These are phyloP conservation scores for Cercospora canescens DNA, from an alignment of 2,329 filamentous ascomycete species.

Conservation along the genomic window DNA sequence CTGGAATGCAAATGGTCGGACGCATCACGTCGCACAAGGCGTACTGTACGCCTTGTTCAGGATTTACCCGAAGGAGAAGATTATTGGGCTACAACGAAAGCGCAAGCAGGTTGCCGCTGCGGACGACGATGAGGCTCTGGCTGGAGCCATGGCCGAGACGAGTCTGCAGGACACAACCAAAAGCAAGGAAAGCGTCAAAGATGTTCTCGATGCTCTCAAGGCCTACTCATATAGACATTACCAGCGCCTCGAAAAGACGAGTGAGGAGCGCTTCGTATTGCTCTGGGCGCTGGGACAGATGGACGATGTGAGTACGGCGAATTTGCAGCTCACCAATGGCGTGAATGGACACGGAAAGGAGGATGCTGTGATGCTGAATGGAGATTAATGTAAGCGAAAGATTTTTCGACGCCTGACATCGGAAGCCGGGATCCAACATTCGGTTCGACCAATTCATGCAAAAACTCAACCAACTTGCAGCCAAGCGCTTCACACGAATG, in stretches of 20 bases:
- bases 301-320: slow-evolving; percentile 61
- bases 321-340: slow-evolving; percentile 13
- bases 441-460: neutral
- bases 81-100: slow-evolving; percentile 53
- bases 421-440: neutral
- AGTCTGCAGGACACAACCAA: slow-evolving; percentile 36
- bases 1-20: slow-evolving; percentile 96
- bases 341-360: slow-evolving; percentile 18
- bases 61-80: slow-evolving; percentile 75
- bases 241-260: slow-evolving; percentile 80
- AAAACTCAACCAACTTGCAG: neutral
- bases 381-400: neutral
- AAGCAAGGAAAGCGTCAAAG: slow-evolving; percentile 68
- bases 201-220: slow-evolving; percentile 81
- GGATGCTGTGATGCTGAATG: slow-evolving; percentile 26
- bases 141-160: slow-evolving; percentile 34
- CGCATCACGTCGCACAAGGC: slow-evolving; percentile 79
- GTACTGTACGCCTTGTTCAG: slow-evolving; percentile 78
- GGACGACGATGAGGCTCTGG: slow-evolving; percentile 31
- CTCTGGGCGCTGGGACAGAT: slow-evolving; percentile 93
- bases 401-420: no score
- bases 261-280: slow-evolving; percentile 91
- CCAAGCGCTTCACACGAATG: neutral
- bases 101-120: slow-evolving; percentile 27
- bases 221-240: slow-evolving; percentile 95